Conservation (phyloP, 148 eudicot genomes). For the Rhododendron vialii region DNA sequence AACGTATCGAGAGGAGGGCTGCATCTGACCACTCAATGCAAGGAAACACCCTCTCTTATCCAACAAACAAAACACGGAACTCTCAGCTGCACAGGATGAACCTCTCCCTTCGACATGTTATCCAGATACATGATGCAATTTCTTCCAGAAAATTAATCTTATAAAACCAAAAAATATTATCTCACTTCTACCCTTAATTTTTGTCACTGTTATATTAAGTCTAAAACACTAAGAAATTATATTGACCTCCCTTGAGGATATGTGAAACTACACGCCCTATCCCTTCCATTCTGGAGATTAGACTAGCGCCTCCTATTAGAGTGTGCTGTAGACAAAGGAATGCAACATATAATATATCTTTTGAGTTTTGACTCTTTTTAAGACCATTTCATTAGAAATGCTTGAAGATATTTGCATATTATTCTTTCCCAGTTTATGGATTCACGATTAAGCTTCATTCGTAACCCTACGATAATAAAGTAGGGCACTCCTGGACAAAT, state of each 20-base stretch:
- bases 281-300: not conserved
- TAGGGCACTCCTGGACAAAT: not conserved
- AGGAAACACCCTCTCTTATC: not conserved
- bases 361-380: not conserved
- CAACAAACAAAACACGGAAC: not conserved
- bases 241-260: not conserved
- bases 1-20: not conserved
- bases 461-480: not conserved
- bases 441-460: not conserved
- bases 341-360: not conserved
- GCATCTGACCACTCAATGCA: not conserved
- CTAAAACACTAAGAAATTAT: not conserved
- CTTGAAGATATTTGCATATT: not conserved
- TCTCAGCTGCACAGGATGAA: not conserved
- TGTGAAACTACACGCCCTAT: not conserved
- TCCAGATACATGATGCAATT: not conserved
- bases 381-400: not conserved
- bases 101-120: not conserved
- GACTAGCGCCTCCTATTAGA: not conserved
- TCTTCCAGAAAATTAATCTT: not conserved
- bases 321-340: not conserved
- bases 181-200: not conserved
- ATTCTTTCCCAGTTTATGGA: not conserved
- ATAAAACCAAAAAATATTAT: not conserved
- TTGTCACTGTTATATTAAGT: not conserved